Percentiles rank a stretch among this genome's conserved stretches.
Evolutionary conservation across 2,329 filamentous ascomycete genomes (phyloP).

Genomic region (Ophiognomonia clavigignenti-juglandacearum): DNA sequence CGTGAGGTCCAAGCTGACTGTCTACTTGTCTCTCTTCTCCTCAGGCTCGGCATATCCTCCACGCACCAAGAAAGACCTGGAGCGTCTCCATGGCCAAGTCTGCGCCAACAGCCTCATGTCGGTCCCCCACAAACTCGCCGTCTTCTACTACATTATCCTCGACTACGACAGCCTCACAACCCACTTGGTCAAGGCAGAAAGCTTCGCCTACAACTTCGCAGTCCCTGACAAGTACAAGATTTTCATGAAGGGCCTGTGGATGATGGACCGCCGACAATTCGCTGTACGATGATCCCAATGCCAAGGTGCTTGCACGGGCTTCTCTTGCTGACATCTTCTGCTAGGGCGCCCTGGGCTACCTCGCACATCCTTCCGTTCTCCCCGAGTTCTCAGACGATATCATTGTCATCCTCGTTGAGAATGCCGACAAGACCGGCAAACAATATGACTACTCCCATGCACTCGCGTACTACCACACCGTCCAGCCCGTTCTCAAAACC

Average conservation of each 20-base stretch:
- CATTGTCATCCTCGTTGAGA: conserved; percentile 60
- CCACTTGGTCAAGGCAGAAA: conserved; percentile 44
- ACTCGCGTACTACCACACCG: conserved; percentile 73
- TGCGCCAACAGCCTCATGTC: conserved; percentile 54
- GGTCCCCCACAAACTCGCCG: conserved; percentile 73
- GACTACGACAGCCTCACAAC: conserved; percentile 53
- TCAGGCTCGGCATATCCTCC: conserved; percentile 68
- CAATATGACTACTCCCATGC: conserved; percentile 57
- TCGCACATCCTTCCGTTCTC: conserved; percentile 74
- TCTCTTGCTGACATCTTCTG: not conserved
- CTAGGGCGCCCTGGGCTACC: conserved; percentile 64
- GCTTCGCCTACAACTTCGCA: conserved; percentile 58
- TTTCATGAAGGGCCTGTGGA: conserved; percentile 79
- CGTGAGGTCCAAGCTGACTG: not conserved
- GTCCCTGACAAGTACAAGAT: conserved; percentile 73
- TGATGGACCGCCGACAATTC: conserved; percentile 69
- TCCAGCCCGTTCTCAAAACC: conserved; percentile 66
- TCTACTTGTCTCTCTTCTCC: not conserved
- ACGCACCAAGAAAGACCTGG: conserved; percentile 61
- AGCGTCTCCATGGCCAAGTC: conserved; percentile 66
- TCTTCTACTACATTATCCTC: conserved; percentile 79
- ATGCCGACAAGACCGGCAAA: conserved; percentile 38
- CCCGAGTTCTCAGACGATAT: conserved; percentile 84
- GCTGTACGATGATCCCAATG: conserved; percentile 36
- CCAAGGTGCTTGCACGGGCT: not conserved